Percentiles rank a stretch among this genome's conserved stretches.
Conservation (phyloP, 2,329 filamentous ascomycete genomes). For the Aspergillus sp. region DNA sequence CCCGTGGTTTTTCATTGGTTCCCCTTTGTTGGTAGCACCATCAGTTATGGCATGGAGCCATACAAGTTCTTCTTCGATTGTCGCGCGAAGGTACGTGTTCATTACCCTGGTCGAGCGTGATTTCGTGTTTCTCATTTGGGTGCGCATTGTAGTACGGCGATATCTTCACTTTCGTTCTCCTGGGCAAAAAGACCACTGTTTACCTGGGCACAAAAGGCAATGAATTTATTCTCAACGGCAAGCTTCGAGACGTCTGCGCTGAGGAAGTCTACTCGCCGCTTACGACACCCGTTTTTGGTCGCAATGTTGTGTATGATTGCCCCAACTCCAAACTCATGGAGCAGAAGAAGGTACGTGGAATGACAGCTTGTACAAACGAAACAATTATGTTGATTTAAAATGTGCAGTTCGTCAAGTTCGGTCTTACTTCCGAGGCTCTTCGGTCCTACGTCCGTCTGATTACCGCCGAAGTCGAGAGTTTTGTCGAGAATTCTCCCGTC, state of each 20-base stretch:
- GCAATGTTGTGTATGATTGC: slow-evolving; percentile 84
- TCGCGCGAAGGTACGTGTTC: slow-evolving; percentile 60
- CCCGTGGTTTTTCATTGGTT: slow-evolving; percentile 60
- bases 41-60: slow-evolving; percentile 86
- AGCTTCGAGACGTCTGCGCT: slow-evolving; percentile 80
- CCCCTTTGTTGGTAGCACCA: slow-evolving; percentile 76
- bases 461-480: slow-evolving; percentile 64
- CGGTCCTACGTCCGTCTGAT: slow-evolving; percentile 73
- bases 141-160: slow-evolving; percentile 62
- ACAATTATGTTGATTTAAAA: slow-evolving; percentile 17
- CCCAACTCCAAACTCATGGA: slow-evolving; percentile 91
- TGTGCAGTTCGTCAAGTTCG: slow-evolving; percentile 55
- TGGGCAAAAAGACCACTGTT: slow-evolving; percentile 85
- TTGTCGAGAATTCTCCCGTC: slow-evolving; percentile 59
- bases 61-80: slow-evolving; percentile 58
- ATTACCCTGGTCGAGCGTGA: background rate
- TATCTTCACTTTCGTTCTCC: slow-evolving; percentile 80
- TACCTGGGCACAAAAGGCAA: slow-evolving; percentile 76
- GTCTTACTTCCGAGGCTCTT: slow-evolving; percentile 56
- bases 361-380: background rate
- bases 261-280: slow-evolving; percentile 84
- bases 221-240: slow-evolving; percentile 87
- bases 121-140: slow-evolving; percentile 7
- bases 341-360: slow-evolving; percentile 70
- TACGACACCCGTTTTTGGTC: slow-evolving; percentile 65